A percentile compares a stretch with the other conserved stretches of the same genome.
Evolutionary conservation across 768 basidiomycete genomes (phyloP).

Genomic region (Grammothele lineata): DNA sequence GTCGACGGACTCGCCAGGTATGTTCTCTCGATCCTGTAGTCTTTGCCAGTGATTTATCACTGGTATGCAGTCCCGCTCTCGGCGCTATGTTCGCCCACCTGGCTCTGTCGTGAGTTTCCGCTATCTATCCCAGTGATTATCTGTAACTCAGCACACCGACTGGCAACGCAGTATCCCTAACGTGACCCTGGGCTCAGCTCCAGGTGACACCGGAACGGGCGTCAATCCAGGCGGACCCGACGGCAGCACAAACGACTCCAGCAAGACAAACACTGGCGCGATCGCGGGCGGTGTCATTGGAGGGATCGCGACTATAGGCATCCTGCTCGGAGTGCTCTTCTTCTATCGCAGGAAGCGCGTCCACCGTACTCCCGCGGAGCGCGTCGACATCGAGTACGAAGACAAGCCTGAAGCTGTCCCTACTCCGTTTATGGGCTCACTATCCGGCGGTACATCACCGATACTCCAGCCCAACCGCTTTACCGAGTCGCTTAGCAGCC

Average conservation of each 20-base stretch:
- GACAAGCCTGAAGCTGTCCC: not conserved
- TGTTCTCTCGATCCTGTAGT: not conserved
- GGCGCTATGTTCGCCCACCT: slow-evolving; percentile 13
- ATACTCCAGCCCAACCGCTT: not conserved
- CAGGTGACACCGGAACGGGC: not conserved
- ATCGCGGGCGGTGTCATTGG: not conserved
- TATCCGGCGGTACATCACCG: not conserved
- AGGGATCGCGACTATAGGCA: not conserved
- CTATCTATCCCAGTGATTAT: no score
- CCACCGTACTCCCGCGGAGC: not conserved
- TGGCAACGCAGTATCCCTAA: not conserved
- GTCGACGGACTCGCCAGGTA: slow-evolving; percentile 4
- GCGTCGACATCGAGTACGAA: not conserved
- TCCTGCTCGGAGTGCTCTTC: not conserved
- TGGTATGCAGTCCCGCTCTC: slow-evolving; percentile 5
- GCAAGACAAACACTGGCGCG: not conserved
- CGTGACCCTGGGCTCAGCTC: not conserved
- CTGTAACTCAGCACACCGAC: not conserved
- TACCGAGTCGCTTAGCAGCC: not conserved
- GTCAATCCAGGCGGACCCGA: not conserved
- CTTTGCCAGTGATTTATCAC: not conserved
- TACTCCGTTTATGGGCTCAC: no score
- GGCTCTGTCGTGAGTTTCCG: slow-evolving; percentile 9
- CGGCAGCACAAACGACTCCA: not conserved
- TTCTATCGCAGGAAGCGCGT: not conserved